Evolutionary conservation across 2,329 filamentous ascomycete genomes (phyloP).

Genomic region (Phialocephala sp.): DNA sequence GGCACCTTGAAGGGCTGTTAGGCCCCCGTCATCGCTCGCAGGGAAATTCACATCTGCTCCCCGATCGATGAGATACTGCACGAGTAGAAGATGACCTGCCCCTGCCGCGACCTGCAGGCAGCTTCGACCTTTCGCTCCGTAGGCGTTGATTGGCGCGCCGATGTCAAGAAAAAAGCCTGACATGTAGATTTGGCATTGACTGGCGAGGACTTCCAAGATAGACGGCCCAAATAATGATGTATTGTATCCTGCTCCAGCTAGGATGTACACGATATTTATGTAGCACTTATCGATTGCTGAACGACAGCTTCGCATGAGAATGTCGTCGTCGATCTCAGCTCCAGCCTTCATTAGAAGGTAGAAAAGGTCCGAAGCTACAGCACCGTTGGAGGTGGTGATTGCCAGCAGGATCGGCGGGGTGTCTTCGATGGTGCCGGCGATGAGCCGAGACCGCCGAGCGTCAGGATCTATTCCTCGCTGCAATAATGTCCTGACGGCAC

Average conservation of each 20-base stretch:
- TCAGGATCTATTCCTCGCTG: not conserved
- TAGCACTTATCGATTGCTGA: not conserved
- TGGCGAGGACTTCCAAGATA: not conserved
- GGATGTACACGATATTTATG: not conserved
- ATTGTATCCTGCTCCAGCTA: not conserved
- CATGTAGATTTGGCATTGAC: not conserved
- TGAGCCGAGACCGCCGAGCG: not conserved
- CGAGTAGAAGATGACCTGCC: not conserved
- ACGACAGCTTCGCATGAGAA: not conserved
- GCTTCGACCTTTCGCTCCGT: not conserved
- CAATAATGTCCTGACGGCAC: not conserved
- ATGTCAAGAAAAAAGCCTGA: not conserved
- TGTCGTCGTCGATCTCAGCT: not conserved
- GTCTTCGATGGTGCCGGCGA: not conserved
- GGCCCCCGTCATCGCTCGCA: not conserved
- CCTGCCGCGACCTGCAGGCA: not conserved
- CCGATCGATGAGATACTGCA: not conserved
- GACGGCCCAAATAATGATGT: not conserved
- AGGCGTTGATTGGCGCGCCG: not conserved
- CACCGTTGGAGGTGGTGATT: not conserved
- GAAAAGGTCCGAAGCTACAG: not conserved
- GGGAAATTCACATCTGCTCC: not conserved
- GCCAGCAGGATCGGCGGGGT: not conserved
- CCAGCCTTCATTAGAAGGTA: not conserved
- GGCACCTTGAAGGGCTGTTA: slow-evolving; percentile 2